A percentile compares a stretch with the other conserved stretches of the same genome.
These are phyloP conservation scores for Xerocomus brunneocitrinus DNA, from an alignment of 768 basidiomycete genomes.

Conservation along the genomic window DNA sequence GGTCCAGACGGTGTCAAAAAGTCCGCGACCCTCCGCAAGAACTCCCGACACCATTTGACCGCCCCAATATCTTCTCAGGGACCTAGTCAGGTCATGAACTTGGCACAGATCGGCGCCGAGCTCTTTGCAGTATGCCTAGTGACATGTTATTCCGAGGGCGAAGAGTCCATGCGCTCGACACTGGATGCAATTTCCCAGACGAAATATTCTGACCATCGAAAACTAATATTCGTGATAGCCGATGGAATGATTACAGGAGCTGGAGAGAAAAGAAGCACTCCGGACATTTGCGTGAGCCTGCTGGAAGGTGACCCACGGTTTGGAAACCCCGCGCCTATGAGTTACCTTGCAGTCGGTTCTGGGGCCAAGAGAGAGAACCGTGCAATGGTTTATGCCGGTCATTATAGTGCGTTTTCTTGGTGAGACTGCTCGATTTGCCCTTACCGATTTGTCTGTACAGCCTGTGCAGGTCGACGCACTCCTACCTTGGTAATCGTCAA, in stretches of 20 bases:
- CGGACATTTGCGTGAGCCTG: constrained; percentile 90
- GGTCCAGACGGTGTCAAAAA: constrained; percentile 49
- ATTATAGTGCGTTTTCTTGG: constrained; percentile 72
- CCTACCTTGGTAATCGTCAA: constrained; percentile 95
- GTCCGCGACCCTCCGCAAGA: constrained; percentile 38
- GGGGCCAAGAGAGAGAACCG: constrained; percentile 89
- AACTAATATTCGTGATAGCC: constrained; percentile 89
- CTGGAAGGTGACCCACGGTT: constrained; percentile 93
- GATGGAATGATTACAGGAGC: constrained; percentile 99
- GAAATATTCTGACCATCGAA: constrained; percentile 86
- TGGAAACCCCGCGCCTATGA: constrained; percentile 94
- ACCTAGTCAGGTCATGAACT: constrained; percentile 55
- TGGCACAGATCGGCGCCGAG: constrained; percentile 91
- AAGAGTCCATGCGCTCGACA: constrained; percentile 86
- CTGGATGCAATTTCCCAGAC: constrained; percentile 91
- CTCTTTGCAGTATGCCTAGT: constrained; percentile 94
- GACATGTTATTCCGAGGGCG: constrained; percentile 97
- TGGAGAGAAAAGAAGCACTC: constrained; percentile 93
- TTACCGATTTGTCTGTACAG: constrained; percentile 32
- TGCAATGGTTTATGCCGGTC: constrained; percentile 99
- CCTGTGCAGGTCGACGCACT: constrained; percentile 83
- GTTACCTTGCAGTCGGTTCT: constrained; percentile 84
- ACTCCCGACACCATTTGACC: constrained; percentile 43
- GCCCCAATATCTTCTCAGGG: constrained; percentile 42
- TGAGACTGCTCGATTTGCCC: neutral